These are phyloP conservation scores for Diphasiastrum complanatum DNA, from an alignment of 83 land plant genomes.

Conservation along the genomic window DNA sequence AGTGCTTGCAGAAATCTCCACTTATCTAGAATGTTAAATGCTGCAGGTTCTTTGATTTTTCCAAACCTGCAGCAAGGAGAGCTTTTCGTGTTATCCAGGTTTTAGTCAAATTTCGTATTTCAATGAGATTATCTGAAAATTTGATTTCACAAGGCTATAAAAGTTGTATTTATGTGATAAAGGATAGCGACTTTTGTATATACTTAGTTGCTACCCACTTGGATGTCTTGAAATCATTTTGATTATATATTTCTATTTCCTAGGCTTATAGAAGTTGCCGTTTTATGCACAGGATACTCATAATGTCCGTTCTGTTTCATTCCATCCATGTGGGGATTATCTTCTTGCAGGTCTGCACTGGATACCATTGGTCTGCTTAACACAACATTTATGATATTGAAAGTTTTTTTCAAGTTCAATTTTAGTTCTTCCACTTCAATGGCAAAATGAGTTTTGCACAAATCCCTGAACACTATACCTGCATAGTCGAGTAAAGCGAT, in stretches of 20 bases:
- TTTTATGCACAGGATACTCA: slow-evolving; percentile 72
- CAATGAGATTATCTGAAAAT: too few species aligned
- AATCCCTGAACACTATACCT: too few species aligned
- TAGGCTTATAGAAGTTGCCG: background rate
- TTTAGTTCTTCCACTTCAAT: too few species aligned
- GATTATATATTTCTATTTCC: too few species aligned
- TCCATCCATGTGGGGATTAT: slow-evolving; percentile 94
- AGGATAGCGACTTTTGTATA: too few species aligned
- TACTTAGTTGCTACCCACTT: too few species aligned
- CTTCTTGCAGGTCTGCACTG: slow-evolving; percentile 67
- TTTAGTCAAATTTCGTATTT: too few species aligned
- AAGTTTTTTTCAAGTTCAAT: background rate
- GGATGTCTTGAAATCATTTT: too few species aligned
- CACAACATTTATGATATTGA: background rate
- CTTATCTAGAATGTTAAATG: background rate
- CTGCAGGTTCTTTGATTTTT: slow-evolving; percentile 87
- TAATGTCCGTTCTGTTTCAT: slow-evolving; percentile 89
- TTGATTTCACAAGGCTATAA: too few species aligned
- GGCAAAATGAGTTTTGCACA: too few species aligned
- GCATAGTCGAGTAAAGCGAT: too few species aligned
- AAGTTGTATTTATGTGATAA: too few species aligned
- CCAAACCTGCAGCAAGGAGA: slow-evolving; percentile 72
- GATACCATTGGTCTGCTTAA: background rate
- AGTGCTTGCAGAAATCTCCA: background rate
- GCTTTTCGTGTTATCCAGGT: slow-evolving; percentile 91